A percentile compares a stretch with the other conserved stretches of the same genome.
phyloP scores from a whole-genome alignment of 2,329 filamentous ascomycete species.

The Penicillium sclerotiorum region DNA sequence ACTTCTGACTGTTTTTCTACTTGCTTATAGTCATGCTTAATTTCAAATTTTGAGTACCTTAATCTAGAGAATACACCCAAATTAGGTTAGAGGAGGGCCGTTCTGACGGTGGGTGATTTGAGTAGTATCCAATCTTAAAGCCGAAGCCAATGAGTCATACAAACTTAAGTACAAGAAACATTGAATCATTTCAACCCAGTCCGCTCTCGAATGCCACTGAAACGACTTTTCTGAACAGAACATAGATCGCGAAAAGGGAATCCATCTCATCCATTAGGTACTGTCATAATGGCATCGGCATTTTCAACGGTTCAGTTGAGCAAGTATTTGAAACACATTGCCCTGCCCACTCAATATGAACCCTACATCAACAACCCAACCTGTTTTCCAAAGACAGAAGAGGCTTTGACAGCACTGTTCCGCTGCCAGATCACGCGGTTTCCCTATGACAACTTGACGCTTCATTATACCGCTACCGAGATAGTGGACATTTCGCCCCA shows the following conservation, averaged over 20 bases:
- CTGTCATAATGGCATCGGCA: constrained; percentile 20
- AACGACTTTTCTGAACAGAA: no score
- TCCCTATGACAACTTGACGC: constrained; percentile 60
- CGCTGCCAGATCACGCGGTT: constrained; percentile 51
- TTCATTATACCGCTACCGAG: constrained; percentile 54
- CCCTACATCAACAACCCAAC: constrained; percentile 18
- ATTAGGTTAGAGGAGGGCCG: no score
- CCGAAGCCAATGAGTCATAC: not conserved
- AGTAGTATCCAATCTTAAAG: not conserved
- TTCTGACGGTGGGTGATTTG: no score
- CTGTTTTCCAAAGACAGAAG: constrained; percentile 40
- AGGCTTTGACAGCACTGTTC: constrained; percentile 43
- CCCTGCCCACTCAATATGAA: constrained; percentile 28
- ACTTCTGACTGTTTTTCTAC: no score
- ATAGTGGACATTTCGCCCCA: constrained; percentile 50
- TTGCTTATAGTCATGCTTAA: no score
- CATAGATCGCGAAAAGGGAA: no score
- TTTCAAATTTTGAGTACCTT: no score
- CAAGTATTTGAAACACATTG: constrained; percentile 36
- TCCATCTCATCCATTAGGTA: no score
- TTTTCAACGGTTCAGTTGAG: constrained; percentile 35
- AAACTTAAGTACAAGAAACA: not conserved
- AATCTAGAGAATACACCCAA: no score
- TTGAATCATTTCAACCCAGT: not conserved
- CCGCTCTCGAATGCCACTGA: not conserved